Evolutionary conservation across 2,329 filamentous ascomycete species (phyloP).

Genomic region (Botrytis byssoidea): DNA sequence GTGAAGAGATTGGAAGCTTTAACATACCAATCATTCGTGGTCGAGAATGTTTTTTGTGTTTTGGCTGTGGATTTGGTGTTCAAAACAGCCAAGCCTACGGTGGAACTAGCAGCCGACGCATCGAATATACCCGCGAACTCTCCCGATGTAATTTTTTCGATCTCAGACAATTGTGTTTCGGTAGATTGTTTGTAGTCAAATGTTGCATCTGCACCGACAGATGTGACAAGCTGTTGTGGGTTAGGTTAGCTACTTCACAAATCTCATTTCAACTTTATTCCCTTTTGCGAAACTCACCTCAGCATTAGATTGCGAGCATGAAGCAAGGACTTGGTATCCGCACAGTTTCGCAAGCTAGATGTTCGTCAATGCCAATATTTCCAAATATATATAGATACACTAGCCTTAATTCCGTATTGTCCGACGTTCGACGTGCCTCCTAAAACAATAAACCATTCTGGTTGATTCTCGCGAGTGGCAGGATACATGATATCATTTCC

Average conservation of each 20-base stretch:
- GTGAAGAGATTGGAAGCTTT: not conserved
- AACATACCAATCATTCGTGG: constrained; percentile 17
- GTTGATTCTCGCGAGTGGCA: constrained; percentile 22
- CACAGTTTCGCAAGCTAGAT: constrained; percentile 39
- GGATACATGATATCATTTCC: constrained; percentile 12
- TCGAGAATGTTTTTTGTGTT: constrained; percentile 17
- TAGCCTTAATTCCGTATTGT: constrained; percentile 39
- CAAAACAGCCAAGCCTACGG: not conserved
- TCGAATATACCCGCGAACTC: constrained; percentile 15
- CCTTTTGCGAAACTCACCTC: not conserved
- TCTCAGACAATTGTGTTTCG: not conserved
- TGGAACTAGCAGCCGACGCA: constrained; percentile 7
- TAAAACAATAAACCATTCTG: constrained; percentile 43
- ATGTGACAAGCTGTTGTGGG: constrained; percentile 32
- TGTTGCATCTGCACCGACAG: constrained; percentile 39
- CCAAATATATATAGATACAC: not conserved
- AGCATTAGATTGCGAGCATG: constrained; percentile 36
- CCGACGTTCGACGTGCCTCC: constrained; percentile 42
- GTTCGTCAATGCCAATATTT: not conserved
- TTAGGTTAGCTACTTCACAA: not conserved
- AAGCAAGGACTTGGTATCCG: constrained; percentile 43
- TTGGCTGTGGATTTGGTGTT: not conserved
- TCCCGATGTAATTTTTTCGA: constrained; percentile 4
- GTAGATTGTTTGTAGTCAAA: constrained; percentile 36
- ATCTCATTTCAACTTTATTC: no score